Base-by-base conservation (phyloP, 164 flowering plant genomes). In the Litsea cubeba region DNA sequence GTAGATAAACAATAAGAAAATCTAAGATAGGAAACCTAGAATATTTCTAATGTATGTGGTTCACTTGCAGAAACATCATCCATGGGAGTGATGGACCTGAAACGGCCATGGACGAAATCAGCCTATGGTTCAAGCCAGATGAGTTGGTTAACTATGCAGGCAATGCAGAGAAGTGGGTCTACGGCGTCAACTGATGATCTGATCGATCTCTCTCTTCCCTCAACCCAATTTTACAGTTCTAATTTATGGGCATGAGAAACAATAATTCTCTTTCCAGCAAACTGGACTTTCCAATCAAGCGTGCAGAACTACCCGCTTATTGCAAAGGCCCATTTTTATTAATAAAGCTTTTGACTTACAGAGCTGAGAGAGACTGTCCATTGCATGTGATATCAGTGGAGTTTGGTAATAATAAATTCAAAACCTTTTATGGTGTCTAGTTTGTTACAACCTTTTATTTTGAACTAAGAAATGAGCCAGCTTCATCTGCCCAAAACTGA, bases 41-140 rank as follows among this genome's bases (percentile, higher is more conserved):
- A 40, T 40, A 40, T 40, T 40, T 40, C 60, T 54, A 15, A 20
- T 54, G 20, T 54, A 54, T 11, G 49, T 57, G 1, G 50, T 62
- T 10, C 50, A 50, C 69, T 65, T 87, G 77, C 80, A 93, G 99
- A 79, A 93, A 93, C 60, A 91, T 95, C 74, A 93, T 95, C 76
- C 99, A 95, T 30, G 99, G 99, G 7, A 95, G 97, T 67, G 99
- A 95, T 85, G 97, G 97, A 28, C 97, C 89, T 1, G 99, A 95
- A 82, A 95, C 97, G 0, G 99, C 99, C 50, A 86, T 87, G 84
- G 94, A 93, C 70, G 99, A 95, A 79, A 90, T 93, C 74, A 85
- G 75, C 35, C 76, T 95, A 76, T 95, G 99, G 99, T 95, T 95
- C 83, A 84, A 90, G 69, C 93, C 97, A 3, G 93, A 89, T 68